These are phyloP conservation scores for Tetrahymena elliotti DNA, from an alignment of 73 alveolate species.

Conservation along the genomic window DNA sequence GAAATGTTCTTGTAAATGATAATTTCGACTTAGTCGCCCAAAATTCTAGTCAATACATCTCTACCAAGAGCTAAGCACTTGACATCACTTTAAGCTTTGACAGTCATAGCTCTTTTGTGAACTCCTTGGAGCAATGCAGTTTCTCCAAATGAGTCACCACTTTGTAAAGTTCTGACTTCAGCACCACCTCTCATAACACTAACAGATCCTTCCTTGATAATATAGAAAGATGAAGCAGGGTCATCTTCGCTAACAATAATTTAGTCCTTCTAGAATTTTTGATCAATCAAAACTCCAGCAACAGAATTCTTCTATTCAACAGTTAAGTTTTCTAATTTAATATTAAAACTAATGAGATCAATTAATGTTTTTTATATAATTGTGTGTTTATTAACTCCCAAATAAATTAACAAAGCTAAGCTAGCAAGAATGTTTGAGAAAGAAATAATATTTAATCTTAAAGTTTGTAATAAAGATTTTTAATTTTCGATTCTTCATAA, in stretches of 20 bases:
- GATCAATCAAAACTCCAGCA: slow-evolving; percentile 19
- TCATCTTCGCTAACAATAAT: slow-evolving; percentile 28
- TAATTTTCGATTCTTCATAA: too few species aligned
- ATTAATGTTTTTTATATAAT: background rate
- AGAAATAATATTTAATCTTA: too few species aligned
- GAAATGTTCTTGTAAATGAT: slow-evolving; percentile 41
- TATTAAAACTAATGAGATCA: background rate
- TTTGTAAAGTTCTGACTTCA: slow-evolving; percentile 4
- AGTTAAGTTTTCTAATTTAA: slow-evolving; percentile 14
- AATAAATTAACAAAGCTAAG: too few species aligned
- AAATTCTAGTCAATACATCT: slow-evolving; percentile 36
- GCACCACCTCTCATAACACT: slow-evolving; percentile 23
- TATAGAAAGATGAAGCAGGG: slow-evolving; percentile 16
- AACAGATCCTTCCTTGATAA: slow-evolving; percentile 37
- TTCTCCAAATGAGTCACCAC: slow-evolving; percentile 36
- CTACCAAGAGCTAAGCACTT: slow-evolving; percentile 37
- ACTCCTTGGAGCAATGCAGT: slow-evolving; percentile 6
- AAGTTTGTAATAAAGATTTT: too few species aligned
- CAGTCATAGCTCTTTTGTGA: slow-evolving; percentile 23
- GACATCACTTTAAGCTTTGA: slow-evolving; percentile 36
- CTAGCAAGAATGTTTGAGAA: too few species aligned
- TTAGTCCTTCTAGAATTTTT: slow-evolving; percentile 17
- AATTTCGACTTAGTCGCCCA: slow-evolving; percentile 36
- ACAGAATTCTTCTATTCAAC: slow-evolving; percentile 25
- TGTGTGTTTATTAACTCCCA: slow-evolving; percentile 3